Conservation (phyloP, 2,329 filamentous ascomycete genomes). For the Ophiocordyceps australis region DNA sequence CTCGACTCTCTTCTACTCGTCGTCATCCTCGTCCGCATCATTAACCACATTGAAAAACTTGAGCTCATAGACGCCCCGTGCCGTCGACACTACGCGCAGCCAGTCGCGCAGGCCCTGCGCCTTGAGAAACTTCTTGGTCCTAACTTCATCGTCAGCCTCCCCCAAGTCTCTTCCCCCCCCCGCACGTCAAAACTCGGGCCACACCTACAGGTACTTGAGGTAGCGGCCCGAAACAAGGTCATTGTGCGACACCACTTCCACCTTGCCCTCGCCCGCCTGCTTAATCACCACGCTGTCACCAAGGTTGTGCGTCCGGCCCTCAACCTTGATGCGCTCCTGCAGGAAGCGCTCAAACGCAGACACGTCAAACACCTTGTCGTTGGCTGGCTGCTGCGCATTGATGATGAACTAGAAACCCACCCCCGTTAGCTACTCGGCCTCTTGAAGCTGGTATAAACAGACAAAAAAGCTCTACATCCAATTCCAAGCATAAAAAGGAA, state of each 20-base stretch:
- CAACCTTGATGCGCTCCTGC: conserved; percentile 99
- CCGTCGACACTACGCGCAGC: conserved; percentile 96
- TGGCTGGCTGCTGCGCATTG: conserved; percentile 95
- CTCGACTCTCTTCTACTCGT: no score
- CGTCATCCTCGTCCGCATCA: conserved; percentile 94
- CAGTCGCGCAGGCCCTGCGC: conserved; percentile 99
- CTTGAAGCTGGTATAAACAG: no score
- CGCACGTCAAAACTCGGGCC: no score
- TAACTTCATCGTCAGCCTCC: conserved; percentile 14
- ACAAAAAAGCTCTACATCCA: no score
- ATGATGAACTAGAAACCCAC: conserved; percentile 99
- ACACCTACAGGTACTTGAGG: conserved; percentile 93
- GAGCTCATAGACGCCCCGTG: conserved; percentile 97
- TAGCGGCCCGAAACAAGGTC: conserved; percentile 97
- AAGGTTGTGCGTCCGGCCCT: conserved; percentile 94
- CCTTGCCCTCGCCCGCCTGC: conserved; percentile 88
- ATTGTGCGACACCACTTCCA: conserved; percentile 94
- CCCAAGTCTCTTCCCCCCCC: background rate
- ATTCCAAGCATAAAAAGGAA: no score
- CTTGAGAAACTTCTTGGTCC: conserved; percentile 99
- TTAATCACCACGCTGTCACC: conserved; percentile 83
- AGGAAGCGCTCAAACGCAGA: conserved; percentile 99
- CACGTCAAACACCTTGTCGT: conserved; percentile 99
- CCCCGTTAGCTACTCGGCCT: no score
- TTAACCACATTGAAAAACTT: conserved; percentile 99